A percentile compares a stretch with the other conserved stretches of the same genome.
Evolutionary conservation across 495 filamentous ascomycete species (phyloP).

Genomic region (Xylaria venustula): DNA sequence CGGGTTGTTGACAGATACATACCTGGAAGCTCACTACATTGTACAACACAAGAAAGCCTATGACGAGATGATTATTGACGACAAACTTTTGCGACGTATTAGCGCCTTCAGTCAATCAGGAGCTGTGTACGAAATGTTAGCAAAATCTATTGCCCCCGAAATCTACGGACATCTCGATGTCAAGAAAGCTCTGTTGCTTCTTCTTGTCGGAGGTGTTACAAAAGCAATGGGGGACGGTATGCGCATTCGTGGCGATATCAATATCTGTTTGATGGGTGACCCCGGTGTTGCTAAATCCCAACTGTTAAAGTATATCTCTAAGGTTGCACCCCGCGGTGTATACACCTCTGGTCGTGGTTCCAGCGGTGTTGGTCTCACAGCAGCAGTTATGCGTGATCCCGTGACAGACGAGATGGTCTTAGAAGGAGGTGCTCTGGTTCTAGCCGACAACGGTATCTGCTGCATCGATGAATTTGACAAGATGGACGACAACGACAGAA

Average conservation of each 20-base stretch:
- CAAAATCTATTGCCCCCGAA: slow-evolving; percentile 94
- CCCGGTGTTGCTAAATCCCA: slow-evolving; percentile 99
- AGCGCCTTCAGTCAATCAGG: slow-evolving; percentile 76
- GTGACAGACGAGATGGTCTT: slow-evolving; percentile 99
- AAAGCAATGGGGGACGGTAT: slow-evolving; percentile 98
- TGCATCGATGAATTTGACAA: slow-evolving; percentile 99
- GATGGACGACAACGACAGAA: slow-evolving; percentile 96
- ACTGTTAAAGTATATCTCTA: slow-evolving; percentile 95
- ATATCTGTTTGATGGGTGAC: slow-evolving; percentile 98
- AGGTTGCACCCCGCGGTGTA: slow-evolving; percentile 93
- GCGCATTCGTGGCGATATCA: slow-evolving; percentile 97
- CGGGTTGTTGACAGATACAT: slow-evolving; percentile 92
- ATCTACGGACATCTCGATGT: slow-evolving; percentile 96
- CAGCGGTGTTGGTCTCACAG: slow-evolving; percentile 95
- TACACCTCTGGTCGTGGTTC: slow-evolving; percentile 97
- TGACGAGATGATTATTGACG: slow-evolving; percentile 75
- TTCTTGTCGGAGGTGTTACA: slow-evolving; percentile 93
- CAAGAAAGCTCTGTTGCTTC: slow-evolving; percentile 92
- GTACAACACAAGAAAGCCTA: slow-evolving; percentile 98
- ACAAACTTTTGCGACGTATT: slow-evolving; percentile 73
- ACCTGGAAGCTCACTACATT: slow-evolving; percentile 90
- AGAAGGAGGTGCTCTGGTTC: slow-evolving; percentile 91
- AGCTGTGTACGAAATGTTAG: slow-evolving; percentile 89
- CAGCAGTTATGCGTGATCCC: slow-evolving; percentile 96
- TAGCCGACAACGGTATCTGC: slow-evolving; percentile 98